A percentile compares a stretch with the other conserved stretches of the same genome.
These are phyloP conservation scores for Stagonosporopsis cucurbitacearum DNA, from an alignment of 2,329 filamentous ascomycete species.

Conservation along the genomic window DNA sequence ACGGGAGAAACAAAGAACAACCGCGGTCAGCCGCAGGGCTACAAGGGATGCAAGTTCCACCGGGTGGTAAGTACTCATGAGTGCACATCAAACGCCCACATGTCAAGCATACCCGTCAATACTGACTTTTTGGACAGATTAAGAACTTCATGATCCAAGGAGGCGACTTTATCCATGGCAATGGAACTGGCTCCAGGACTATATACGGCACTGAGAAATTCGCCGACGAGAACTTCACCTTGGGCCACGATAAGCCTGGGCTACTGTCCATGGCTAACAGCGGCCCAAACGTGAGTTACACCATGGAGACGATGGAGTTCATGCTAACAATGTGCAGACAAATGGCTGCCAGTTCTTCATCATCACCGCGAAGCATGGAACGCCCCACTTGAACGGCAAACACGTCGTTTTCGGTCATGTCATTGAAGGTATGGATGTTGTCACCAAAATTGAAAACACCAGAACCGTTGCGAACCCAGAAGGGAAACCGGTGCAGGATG, in stretches of 20 bases:
- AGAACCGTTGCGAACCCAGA: constrained; percentile 68
- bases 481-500: constrained; percentile 84
- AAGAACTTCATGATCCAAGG: constrained; percentile 98
- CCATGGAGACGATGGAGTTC: constrained; percentile 55
- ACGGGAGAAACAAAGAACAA: constrained; percentile 88
- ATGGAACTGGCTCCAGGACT: constrained; percentile 85
- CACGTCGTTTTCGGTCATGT: constrained; percentile 96
- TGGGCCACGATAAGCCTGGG: constrained; percentile 80
- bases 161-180: constrained; percentile 91
- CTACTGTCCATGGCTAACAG: constrained; percentile 82
- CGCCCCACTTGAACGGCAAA: constrained; percentile 88
- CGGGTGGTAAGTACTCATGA: constrained; percentile 72
- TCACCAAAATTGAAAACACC: constrained; percentile 90
- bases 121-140: constrained; percentile 64
- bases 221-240: constrained; percentile 84
- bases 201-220: constrained; percentile 89
- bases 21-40: constrained; percentile 81
- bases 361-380: constrained; percentile 73
- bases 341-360: constrained; percentile 99
- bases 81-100: neutral
- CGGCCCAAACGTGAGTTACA: constrained; percentile 43
- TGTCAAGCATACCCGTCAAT: neutral
- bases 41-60: constrained; percentile 94
- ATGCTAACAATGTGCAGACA: constrained; percentile 43
- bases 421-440: constrained; percentile 86